These are phyloP conservation scores for Wallacemonas rigidus DNA, from an alignment of 208 protist species.

Conservation along the genomic window DNA sequence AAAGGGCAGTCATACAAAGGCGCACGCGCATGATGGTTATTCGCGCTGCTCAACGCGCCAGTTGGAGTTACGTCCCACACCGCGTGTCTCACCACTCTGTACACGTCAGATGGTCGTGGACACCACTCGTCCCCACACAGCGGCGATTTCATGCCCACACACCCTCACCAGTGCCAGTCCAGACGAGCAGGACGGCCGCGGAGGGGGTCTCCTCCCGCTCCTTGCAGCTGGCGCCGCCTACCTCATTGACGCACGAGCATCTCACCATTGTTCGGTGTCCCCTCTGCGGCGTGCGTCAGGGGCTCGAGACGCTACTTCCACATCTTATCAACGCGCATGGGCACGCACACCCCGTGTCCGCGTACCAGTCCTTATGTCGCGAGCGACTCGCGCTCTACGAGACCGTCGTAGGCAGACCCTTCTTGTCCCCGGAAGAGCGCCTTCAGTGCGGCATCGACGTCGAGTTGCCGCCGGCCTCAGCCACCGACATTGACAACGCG, in stretches of 20 bases:
- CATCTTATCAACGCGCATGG: conserved; percentile 70
- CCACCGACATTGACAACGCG: background rate
- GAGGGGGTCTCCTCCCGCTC: no score
- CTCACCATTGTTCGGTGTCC: conserved; percentile 57
- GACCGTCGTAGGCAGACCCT: conserved; percentile 50
- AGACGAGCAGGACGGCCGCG: no score
- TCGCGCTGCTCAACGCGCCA: background rate
- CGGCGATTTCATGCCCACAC: no score
- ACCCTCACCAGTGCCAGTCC: no score
- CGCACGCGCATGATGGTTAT: background rate
- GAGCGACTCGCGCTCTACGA: conserved; percentile 71
- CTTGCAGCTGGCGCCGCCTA: conserved; percentile 46
- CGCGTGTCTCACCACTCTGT: background rate
- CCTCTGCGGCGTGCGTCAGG: conserved; percentile 33
- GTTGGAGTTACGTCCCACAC: conserved; percentile 13
- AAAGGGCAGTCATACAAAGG: conserved; percentile 1
- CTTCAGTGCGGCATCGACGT: background rate
- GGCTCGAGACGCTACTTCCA: conserved; percentile 60
- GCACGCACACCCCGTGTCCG: conserved; percentile 53
- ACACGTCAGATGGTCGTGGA: no score
- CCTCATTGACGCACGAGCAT: conserved; percentile 55
- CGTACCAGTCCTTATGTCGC: conserved; percentile 40
- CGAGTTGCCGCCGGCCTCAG: background rate
- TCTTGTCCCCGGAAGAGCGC: conserved; percentile 25
- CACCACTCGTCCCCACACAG: no score